These are phyloP conservation scores for Amanita phalloides DNA, from an alignment of 768 basidiomycete species.

Conservation along the genomic window DNA sequence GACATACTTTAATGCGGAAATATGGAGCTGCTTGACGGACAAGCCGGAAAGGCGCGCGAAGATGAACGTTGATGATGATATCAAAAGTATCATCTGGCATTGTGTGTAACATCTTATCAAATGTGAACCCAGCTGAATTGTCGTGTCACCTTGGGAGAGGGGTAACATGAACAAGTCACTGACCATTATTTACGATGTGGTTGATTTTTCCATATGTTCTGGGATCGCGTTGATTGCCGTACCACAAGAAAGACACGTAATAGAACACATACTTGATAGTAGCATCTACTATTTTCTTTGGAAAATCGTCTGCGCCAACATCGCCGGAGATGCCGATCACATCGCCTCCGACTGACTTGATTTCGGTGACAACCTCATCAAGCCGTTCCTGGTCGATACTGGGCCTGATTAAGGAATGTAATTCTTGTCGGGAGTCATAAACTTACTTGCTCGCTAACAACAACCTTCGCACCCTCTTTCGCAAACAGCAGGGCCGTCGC, in stretches of 20 bases:
- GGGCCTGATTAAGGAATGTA: slow-evolving; percentile 5
- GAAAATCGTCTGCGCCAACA: slow-evolving; percentile 76
- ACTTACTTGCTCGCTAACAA: slow-evolving; percentile 61
- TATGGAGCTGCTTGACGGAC: slow-evolving; percentile 78
- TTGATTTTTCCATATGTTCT: slow-evolving; percentile 80
- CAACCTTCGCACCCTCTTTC: slow-evolving; percentile 79
- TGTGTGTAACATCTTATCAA: slow-evolving; percentile 77
- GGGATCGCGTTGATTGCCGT: neutral
- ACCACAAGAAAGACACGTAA: neutral
- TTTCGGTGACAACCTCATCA: slow-evolving; percentile 57
- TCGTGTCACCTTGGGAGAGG: neutral
- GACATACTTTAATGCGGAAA: slow-evolving; percentile 60
- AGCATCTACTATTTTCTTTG: slow-evolving; percentile 64
- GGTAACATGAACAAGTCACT: slow-evolving; percentile 5
- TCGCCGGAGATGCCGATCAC: slow-evolving; percentile 70
- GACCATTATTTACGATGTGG: slow-evolving; percentile 78
- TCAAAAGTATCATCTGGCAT: slow-evolving; percentile 77
- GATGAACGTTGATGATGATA: slow-evolving; percentile 64
- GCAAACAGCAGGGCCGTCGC: slow-evolving; percentile 70
- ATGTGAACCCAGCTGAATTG: slow-evolving; percentile 57
- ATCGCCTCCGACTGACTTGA: slow-evolving; percentile 62
- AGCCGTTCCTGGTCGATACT: slow-evolving; percentile 71
- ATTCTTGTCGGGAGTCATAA: neutral
- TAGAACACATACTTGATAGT: slow-evolving; percentile 52
- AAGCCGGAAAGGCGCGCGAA: slow-evolving; percentile 79